These are phyloP conservation scores for Nemania sp. DNA, from an alignment of 2,329 filamentous ascomycete genomes.

Conservation along the genomic window DNA sequence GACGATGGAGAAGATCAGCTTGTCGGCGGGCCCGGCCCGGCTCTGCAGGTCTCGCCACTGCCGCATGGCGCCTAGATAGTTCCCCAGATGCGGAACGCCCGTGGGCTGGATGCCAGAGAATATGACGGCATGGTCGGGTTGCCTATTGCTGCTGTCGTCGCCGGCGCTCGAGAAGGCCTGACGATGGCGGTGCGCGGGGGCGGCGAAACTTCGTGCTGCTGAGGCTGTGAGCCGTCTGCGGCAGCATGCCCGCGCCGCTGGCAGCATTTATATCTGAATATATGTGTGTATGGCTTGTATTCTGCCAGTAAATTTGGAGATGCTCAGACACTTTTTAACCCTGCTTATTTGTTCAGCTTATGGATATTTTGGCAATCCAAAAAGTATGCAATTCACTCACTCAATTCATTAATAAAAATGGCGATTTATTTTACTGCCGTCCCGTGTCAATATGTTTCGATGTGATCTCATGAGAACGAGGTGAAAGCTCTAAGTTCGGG, in stretches of 20 bases:
- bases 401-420: constrained; percentile 1
- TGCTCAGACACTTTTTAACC: too few species aligned
- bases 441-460: neutral
- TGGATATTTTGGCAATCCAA: neutral
- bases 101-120: constrained; percentile 99
- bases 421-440: neutral
- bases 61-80: constrained; percentile 87
- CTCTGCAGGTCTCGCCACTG: constrained; percentile 86
- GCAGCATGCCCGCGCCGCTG: constrained; percentile 20
- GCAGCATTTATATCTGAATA: constrained; percentile 18
- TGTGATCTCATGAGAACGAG: neutral
- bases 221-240: constrained; percentile 18
- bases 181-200: neutral
- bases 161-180: neutral
- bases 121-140: constrained; percentile 52
- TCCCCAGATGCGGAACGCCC: constrained; percentile 89
- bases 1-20: constrained; percentile 82
- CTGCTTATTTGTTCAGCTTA: too few species aligned
- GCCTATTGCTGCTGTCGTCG: neutral
- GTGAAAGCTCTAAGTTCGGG: constrained; percentile 20
- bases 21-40: constrained; percentile 56
- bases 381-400: neutral
- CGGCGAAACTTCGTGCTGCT: constrained; percentile 7
- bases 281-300: too few species aligned
- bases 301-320: too few species aligned